A percentile compares a stretch with the other conserved stretches of the same genome.
Conservation (phyloP, 2,329 filamentous ascomycete genomes). For the Fusarium xyrophilum region DNA sequence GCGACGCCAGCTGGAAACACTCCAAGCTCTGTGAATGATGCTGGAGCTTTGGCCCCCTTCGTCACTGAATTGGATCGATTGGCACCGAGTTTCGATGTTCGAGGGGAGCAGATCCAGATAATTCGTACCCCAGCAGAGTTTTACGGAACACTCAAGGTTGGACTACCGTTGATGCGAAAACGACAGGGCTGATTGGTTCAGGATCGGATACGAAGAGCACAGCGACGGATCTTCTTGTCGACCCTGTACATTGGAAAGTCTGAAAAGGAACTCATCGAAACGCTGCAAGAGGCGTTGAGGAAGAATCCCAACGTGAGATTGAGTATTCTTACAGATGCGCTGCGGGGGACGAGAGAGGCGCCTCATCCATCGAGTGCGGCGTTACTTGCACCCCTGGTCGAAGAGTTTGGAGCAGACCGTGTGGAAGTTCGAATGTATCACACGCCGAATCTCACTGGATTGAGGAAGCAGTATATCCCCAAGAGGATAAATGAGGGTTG, state of each 20-base stretch:
- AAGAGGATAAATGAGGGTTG: conserved; percentile 96
- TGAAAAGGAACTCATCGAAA: conserved; percentile 85
- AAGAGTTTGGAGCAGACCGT: conserved; percentile 81
- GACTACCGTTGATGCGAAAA: not conserved
- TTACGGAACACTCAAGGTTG: conserved; percentile 86
- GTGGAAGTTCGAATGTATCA: conserved; percentile 98
- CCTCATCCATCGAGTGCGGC: conserved; percentile 88
- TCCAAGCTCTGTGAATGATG: conserved; percentile 26
- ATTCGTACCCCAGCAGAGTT: conserved; percentile 85
- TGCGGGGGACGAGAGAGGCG: conserved; percentile 89
- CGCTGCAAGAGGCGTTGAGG: conserved; percentile 76
- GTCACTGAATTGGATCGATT: conserved; percentile 81
- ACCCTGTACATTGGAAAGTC: conserved; percentile 96
- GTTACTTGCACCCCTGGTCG: conserved; percentile 80
- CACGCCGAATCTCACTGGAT: conserved; percentile 89
- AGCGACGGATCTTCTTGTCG: conserved; percentile 85
- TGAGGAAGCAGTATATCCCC: conserved; percentile 83
- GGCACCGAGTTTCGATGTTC: conserved; percentile 87
- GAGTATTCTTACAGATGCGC: conserved; percentile 88
- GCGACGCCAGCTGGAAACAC: conserved; percentile 45
- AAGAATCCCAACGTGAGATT: conserved; percentile 78
- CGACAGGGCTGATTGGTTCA: conserved; percentile 46
- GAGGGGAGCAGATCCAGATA: conserved; percentile 80
- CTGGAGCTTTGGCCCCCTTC: conserved; percentile 60
- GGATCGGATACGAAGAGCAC: conserved; percentile 82